Evolutionary conservation across 495 filamentous ascomycete species (phyloP).

Genomic region (Aspergillus kassunensis): DNA sequence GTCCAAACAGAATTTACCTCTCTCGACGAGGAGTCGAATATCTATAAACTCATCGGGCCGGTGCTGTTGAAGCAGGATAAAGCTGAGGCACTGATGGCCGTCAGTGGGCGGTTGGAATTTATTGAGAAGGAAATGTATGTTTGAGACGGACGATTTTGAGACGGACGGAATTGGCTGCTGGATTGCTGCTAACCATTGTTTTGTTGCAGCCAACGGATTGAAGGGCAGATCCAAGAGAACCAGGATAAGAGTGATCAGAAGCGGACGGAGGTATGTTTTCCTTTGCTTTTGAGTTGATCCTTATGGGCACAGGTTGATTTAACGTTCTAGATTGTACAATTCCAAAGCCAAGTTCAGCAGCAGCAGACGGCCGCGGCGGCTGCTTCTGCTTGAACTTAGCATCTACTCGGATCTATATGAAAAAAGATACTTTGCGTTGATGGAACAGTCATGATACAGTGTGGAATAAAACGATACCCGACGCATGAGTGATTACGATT

Average conservation of each 20-base stretch:
- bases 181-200: neutral
- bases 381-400: constrained; percentile 27
- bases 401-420: neutral
- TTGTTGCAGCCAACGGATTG: constrained; percentile 75
- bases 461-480: neutral
- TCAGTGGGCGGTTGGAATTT: constrained; percentile 84
- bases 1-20: constrained; percentile 88
- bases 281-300: neutral
- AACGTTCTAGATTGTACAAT: constrained; percentile 37
- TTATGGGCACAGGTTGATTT: constrained; percentile 16
- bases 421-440: neutral
- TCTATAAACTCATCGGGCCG: constrained; percentile 93
- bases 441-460: neutral
- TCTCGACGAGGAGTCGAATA: constrained; percentile 73
- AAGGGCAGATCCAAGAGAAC: constrained; percentile 72
- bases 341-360: constrained; percentile 40
- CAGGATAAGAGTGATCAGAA: constrained; percentile 80
- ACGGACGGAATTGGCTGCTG: neutral
- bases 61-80: constrained; percentile 93
- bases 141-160: too few relatives aligned
- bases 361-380: constrained; percentile 37
- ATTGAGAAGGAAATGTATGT: constrained; percentile 90
- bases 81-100: constrained; percentile 79
- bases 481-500: too few relatives aligned
- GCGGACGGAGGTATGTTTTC: constrained; percentile 57